A percentile compares a stretch with the other conserved stretches of the same genome.
Evolutionary conservation across 2,329 filamentous ascomycete species (phyloP).

Genomic region (Exophiala bonariae): DNA sequence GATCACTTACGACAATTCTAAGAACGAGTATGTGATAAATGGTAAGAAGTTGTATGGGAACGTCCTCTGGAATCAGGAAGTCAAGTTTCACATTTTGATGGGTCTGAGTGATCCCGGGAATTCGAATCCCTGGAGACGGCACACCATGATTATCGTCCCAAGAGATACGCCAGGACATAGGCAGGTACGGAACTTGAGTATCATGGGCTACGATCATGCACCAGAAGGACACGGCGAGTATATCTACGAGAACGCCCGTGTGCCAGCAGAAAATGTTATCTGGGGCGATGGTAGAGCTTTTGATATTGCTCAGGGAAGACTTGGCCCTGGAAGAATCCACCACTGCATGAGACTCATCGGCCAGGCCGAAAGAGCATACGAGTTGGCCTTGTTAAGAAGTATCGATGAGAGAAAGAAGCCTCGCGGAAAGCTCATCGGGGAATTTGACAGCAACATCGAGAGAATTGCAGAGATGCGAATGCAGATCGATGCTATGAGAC

Average conservation of each 20-base stretch:
- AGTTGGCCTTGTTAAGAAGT: constrained; percentile 83
- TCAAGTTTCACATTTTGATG: constrained; percentile 81
- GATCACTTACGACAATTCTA: constrained; percentile 63
- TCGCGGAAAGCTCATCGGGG: constrained; percentile 75
- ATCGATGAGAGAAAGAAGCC: constrained; percentile 81
- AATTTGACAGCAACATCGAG: constrained; percentile 83
- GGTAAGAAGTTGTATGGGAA: constrained; percentile 43
- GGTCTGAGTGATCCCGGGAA: constrained; percentile 74
- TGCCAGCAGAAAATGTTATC: constrained; percentile 68
- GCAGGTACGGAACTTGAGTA: constrained; percentile 78
- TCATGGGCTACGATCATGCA: constrained; percentile 79
- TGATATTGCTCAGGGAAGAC: constrained; percentile 86
- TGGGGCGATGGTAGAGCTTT: constrained; percentile 83
- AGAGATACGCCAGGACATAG: constrained; percentile 72
- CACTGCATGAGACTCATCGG: constrained; percentile 87
- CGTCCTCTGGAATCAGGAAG: constrained; percentile 15
- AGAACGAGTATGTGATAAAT: constrained; percentile 77
- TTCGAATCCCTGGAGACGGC: constrained; percentile 72
- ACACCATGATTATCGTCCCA: constrained; percentile 80
- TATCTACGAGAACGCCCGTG: constrained; percentile 75
- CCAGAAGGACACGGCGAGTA: constrained; percentile 86
- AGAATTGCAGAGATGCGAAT: constrained; percentile 81
- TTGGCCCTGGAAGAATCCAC: constrained; percentile 85
- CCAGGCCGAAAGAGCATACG: constrained; percentile 75
- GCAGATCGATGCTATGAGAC: constrained; percentile 79